Conservation (phyloP, 1,284 basidiomycete species). For the Takashimella tepidaria region DNA sequence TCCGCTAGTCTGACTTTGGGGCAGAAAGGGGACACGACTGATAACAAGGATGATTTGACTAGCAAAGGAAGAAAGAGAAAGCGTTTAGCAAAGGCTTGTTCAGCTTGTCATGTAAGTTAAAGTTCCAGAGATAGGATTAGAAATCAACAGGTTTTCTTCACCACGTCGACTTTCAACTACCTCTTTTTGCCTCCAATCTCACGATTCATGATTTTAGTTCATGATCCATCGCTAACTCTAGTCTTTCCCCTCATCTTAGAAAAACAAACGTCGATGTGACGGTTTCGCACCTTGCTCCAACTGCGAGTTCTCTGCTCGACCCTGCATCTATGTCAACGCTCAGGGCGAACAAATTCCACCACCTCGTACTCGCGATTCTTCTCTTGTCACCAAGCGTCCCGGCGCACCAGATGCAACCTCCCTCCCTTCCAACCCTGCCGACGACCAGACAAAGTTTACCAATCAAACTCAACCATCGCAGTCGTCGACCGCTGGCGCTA, state of each 20-base stretch:
- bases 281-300: slow-evolving; percentile 52
- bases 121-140: neutral
- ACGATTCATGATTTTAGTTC: neutral
- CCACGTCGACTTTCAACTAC: slow-evolving; percentile 4
- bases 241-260: slow-evolving; percentile 18
- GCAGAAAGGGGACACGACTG: neutral
- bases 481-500: neutral
- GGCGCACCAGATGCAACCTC: neutral
- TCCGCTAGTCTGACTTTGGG: neutral
- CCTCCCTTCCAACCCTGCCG: too few species aligned
- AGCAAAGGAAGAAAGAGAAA: slow-evolving; percentile 47
- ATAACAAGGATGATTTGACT: slow-evolving; percentile 42
- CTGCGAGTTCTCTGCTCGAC: slow-evolving; percentile 51
- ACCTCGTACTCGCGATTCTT: slow-evolving; percentile 41
- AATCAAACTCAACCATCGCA: too few species aligned
- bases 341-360: slow-evolving; percentile 46
- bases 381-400: slow-evolving; percentile 6
- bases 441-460: too few species aligned
- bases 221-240: neutral
- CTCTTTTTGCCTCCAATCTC: neutral
- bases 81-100: slow-evolving; percentile 47
- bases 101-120: slow-evolving; percentile 45
- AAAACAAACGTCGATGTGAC: slow-evolving; percentile 52
- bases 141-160: neutral
- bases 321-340: slow-evolving; percentile 49